Evolutionary conservation across 2,329 filamentous ascomycete species (phyloP).

Genomic region (Botrytis porri): DNA sequence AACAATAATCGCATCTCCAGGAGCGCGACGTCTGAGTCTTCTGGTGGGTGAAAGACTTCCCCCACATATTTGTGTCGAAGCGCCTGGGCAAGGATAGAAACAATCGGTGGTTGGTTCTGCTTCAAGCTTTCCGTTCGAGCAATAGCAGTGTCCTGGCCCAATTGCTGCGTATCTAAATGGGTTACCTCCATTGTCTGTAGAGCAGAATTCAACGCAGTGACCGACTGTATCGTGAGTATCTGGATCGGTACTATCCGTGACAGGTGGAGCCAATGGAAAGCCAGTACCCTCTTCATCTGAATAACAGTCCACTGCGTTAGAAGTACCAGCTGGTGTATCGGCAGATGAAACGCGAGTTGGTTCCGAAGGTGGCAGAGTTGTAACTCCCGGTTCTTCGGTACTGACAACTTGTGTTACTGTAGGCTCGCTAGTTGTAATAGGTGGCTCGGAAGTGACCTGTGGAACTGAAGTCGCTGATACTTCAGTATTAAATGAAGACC

Average conservation of each 20-base stretch:
- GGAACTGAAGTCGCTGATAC: background rate
- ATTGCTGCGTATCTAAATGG: constrained; percentile 9
- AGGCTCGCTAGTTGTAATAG: background rate
- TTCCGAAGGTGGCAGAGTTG: background rate
- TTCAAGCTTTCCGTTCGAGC: background rate
- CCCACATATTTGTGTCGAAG: constrained; percentile 4
- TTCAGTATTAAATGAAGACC: background rate
- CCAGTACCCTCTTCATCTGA: constrained; percentile 2
- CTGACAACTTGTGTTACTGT: background rate
- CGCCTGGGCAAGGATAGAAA: constrained; percentile 6
- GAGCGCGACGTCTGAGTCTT: background rate
- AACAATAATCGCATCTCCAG: background rate
- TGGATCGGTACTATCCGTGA: constrained; percentile 3
- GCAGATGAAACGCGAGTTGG: constrained; percentile 7
- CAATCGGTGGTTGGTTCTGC: background rate
- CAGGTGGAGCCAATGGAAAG: background rate
- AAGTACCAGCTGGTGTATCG: constrained; percentile 1
- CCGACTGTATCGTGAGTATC: background rate
- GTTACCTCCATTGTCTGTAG: background rate
- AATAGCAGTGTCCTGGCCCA: constrained; percentile 14
- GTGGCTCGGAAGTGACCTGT: background rate
- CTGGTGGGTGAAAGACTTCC: background rate
- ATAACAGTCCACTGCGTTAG: background rate
- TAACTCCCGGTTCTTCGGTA: background rate
- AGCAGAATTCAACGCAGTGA: background rate